phyloP scores from a whole-genome alignment of 148 eudicot genomes.

The Silene latifolia region DNA sequence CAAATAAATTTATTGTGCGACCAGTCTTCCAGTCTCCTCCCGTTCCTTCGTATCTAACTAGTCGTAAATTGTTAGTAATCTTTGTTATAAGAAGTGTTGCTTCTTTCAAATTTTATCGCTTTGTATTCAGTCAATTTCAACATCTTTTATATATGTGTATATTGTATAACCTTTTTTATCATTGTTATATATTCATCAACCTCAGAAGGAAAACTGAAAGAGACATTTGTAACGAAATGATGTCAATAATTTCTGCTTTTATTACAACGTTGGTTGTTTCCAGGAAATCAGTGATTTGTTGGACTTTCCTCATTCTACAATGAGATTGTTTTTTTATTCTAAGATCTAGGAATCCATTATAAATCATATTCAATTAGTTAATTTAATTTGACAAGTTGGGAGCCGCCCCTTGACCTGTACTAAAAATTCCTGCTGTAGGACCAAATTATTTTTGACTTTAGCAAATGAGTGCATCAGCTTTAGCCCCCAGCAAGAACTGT shows the following conservation, averaged over 20 bases:
- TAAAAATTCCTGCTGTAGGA: not conserved
- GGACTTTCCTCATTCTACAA: not conserved
- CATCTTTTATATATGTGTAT: too few relatives aligned
- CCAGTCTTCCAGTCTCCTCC: not conserved
- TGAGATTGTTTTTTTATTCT: not conserved
- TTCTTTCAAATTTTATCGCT: too few relatives aligned
- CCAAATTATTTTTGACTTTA: not conserved
- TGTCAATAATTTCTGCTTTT: conserved; percentile 1
- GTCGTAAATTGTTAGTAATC: not conserved
- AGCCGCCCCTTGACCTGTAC: not conserved
- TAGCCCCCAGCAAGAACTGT: not conserved
- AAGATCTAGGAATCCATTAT: not conserved
- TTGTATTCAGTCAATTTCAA: too few relatives aligned
- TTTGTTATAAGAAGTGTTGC: not conserved
- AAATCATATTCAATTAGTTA: not conserved
- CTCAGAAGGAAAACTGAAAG: not conserved
- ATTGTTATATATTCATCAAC: not conserved
- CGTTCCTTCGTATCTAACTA: not conserved
- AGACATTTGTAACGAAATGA: too few relatives aligned
- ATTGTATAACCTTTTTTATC: not conserved
- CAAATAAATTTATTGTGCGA: not conserved
- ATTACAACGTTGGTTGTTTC: not conserved
- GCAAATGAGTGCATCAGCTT: not conserved
- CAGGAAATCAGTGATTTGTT: not conserved
- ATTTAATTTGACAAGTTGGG: not conserved